phyloP scores from a whole-genome alignment of 805 yeast genomes.

The Wickerhamiella azymoides region DNA sequence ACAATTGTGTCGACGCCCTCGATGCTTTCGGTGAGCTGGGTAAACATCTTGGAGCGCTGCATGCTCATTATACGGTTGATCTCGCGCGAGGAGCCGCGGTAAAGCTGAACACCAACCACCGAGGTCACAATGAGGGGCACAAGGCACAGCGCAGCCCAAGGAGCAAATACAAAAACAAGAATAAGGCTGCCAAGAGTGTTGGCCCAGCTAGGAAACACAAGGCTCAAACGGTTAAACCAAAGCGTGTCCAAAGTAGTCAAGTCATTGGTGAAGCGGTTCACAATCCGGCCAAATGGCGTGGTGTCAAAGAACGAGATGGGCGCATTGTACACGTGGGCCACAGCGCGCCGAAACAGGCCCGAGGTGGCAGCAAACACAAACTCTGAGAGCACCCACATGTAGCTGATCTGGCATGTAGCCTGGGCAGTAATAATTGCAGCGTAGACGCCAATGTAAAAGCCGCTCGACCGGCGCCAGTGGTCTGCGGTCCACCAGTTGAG shows the following conservation, averaged over 20 bases:
- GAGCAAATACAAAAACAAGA: slow-evolving; percentile 53
- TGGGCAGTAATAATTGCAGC: slow-evolving; percentile 43
- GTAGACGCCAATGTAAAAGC: slow-evolving; percentile 56
- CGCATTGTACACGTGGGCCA: slow-evolving; percentile 46
- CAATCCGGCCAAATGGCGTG: slow-evolving; percentile 78
- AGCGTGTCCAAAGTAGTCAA: slow-evolving; percentile 75
- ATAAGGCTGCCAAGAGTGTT: slow-evolving; percentile 49
- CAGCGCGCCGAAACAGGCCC: slow-evolving; percentile 47
- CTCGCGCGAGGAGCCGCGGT: slow-evolving; percentile 62
- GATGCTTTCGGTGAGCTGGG: slow-evolving; percentile 56
- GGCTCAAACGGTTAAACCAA: slow-evolving; percentile 51
- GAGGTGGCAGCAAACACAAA: slow-evolving; percentile 45
- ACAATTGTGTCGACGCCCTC: slow-evolving; percentile 54
- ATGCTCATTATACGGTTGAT: slow-evolving; percentile 62
- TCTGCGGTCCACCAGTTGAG: slow-evolving; percentile 64
- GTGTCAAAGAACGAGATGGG: slow-evolving; percentile 77
- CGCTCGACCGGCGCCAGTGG: slow-evolving; percentile 36
- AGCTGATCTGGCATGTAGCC: neutral
- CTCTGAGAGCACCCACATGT: slow-evolving; percentile 11
- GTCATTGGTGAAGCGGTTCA: slow-evolving; percentile 79
- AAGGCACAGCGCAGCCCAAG: slow-evolving; percentile 50
- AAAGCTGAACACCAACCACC: slow-evolving; percentile 35
- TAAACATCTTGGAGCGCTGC: slow-evolving; percentile 56
- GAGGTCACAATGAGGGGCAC: slow-evolving; percentile 40
- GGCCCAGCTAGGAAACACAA: slow-evolving; percentile 41